Conservation (phyloP, 1,284 basidiomycete genomes). For the Ganoderma meredithae region DNA sequence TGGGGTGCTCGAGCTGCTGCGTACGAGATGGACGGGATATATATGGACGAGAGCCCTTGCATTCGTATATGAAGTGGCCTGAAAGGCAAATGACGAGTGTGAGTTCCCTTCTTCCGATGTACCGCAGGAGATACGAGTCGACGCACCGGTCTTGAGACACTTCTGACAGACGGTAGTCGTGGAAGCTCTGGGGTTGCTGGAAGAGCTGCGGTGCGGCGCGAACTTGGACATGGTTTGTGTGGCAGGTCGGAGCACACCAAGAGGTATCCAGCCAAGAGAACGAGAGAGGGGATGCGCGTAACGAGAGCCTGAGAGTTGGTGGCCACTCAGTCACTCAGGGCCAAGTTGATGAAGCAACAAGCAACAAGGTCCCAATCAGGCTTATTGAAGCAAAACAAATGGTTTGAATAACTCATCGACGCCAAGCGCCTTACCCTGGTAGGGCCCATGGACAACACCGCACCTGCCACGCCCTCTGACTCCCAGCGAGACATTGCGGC, state of each 20-base stretch:
- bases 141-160: conserved; percentile 70
- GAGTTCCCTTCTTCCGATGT: neutral
- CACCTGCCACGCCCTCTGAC: neutral
- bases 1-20: conserved; percentile 77
- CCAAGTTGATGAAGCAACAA: neutral
- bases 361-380: neutral
- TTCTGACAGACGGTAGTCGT: conserved; percentile 80
- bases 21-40: conserved; percentile 81
- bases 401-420: neutral
- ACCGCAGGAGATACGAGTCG: neutral
- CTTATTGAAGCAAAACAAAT: neutral
- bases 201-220: conserved; percentile 71
- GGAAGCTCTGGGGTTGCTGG: conserved; percentile 66
- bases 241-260: neutral
- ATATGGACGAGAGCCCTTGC: conserved; percentile 76
- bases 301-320: neutral
- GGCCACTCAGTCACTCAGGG: neutral
- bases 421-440: too few species aligned
- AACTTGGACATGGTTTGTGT: conserved; percentile 71
- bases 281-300: neutral
- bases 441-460: neutral
- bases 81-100: neutral
- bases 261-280: neutral
- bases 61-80: conserved; percentile 85
- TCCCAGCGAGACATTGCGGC: neutral